Percentiles rank a stretch among this genome's conserved stretches.
Evolutionary conservation across 2,329 filamentous ascomycete species (phyloP).

Genomic region (Fusarium compactum): DNA sequence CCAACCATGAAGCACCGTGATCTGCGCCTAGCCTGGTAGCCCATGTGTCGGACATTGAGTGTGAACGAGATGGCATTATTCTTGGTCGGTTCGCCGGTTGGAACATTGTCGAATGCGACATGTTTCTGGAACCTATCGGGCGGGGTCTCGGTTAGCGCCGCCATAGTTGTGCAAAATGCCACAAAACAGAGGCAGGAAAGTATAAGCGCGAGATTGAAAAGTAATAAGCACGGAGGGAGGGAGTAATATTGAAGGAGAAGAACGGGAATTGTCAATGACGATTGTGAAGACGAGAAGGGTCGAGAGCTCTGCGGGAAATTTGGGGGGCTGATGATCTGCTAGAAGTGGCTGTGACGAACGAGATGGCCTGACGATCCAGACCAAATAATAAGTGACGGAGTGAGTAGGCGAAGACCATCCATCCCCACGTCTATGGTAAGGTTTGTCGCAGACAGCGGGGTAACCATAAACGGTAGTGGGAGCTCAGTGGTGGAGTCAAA

Average conservation of each 20-base stretch:
- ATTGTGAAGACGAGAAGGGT: conserved; percentile 15
- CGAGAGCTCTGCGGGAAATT: conserved; percentile 46
- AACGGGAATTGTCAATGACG: conserved; percentile 26
- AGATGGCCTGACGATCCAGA: conserved; percentile 47
- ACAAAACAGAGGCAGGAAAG: conserved; percentile 21
- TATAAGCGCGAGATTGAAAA: conserved; percentile 8
- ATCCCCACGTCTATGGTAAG: conserved; percentile 43
- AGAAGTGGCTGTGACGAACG: conserved; percentile 44
- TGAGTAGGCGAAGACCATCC: conserved; percentile 37
- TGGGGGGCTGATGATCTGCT: conserved; percentile 30
- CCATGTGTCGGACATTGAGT: conserved; percentile 85
- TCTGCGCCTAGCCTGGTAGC: conserved; percentile 82
- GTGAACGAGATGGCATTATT: conserved; percentile 78
- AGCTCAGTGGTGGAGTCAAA: conserved; percentile 42
- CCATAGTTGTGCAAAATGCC: conserved; percentile 51
- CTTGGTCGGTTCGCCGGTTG: conserved; percentile 68
- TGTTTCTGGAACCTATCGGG: conserved; percentile 68
- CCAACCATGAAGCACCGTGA: conserved; percentile 92
- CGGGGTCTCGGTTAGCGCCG: conserved; percentile 57
- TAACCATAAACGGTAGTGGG: conserved; percentile 37
- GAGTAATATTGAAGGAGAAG: conserved; percentile 5
- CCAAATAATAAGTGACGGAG: conserved; percentile 37
- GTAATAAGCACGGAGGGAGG: conserved; percentile 8
- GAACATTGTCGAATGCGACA: conserved; percentile 72
- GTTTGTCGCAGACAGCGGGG: conserved; percentile 47